Evolutionary conservation across 306 rosid genomes (phyloP).

Genomic region (Citrullus amarus): DNA sequence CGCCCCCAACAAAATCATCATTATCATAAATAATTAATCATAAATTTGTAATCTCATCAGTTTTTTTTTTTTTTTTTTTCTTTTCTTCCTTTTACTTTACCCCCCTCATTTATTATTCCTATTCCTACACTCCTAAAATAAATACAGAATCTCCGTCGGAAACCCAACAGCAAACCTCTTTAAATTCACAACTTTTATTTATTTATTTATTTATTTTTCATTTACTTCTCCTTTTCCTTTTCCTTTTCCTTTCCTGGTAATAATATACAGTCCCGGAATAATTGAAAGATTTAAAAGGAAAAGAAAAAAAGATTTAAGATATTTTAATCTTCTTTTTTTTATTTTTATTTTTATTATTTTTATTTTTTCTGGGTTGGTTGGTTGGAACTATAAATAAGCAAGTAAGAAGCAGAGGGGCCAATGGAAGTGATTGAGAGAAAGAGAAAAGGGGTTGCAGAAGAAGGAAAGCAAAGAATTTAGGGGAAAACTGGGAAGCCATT

Average conservation of each 20-base stretch:
- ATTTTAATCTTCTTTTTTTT: neutral
- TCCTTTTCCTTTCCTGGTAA: neutral
- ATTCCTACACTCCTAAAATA: neutral
- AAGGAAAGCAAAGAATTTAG: neutral
- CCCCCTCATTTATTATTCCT: neutral
- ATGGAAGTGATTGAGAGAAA: neutral
- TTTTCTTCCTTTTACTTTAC: neutral
- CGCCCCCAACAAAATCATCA: neutral
- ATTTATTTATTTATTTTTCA: neutral
- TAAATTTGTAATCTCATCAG: too few species aligned
- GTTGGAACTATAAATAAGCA: neutral
- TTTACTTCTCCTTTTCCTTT: too few species aligned
- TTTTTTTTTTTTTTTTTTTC: too few species aligned
- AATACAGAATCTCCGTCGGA: neutral
- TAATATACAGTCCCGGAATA: neutral
- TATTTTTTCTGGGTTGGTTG: neutral
- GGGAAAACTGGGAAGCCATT: neutral
- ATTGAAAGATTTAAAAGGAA: neutral
- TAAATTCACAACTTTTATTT: neutral
- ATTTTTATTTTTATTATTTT: too few species aligned
- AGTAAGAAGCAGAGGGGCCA: neutral
- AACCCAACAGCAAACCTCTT: neutral
- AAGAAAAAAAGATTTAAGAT: neutral
- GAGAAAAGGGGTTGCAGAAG: neutral
- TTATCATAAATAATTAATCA: neutral